phyloP scores from a whole-genome alignment of 2,329 filamentous ascomycete species.

The Malbranchea zuffiana region DNA sequence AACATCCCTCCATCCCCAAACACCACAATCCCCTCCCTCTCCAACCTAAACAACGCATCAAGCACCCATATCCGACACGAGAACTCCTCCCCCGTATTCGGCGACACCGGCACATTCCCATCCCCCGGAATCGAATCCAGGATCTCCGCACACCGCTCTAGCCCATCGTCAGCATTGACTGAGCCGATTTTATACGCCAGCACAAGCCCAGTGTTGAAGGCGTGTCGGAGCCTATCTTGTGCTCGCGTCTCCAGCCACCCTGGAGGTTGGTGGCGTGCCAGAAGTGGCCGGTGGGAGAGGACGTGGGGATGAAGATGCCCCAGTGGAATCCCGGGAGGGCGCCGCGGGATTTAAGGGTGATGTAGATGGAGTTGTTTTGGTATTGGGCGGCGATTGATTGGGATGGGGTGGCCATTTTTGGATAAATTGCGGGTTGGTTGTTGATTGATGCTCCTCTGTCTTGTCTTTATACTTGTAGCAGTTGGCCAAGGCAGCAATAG shows the following conservation, averaged over 20 bases:
- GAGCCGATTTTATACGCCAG: conserved; percentile 7
- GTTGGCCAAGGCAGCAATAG: too few species aligned
- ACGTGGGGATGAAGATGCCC: conserved; percentile 11
- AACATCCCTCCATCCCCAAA: neutral
- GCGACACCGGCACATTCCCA: conserved; percentile 4
- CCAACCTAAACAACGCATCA: conserved; percentile 7
- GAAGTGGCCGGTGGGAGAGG: neutral
- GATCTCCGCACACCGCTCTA: conserved; percentile 2
- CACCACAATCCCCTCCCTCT: conserved; percentile 8
- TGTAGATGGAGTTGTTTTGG: conserved; percentile 12
- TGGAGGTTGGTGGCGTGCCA: conserved; percentile 11
- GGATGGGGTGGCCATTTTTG: too few species aligned
- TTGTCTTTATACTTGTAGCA: too few species aligned
- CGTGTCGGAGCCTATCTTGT: conserved; percentile 1
- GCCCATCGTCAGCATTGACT: conserved; percentile 2
- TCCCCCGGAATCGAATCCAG: conserved; percentile 2
- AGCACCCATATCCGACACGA: conserved; percentile 5
- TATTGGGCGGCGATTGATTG: conserved; percentile 5
- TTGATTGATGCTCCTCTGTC: too few species aligned
- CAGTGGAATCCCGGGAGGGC: conserved; percentile 9
- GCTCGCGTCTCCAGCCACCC: conserved; percentile 10
- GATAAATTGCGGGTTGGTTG: too few species aligned
- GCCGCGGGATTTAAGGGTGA: conserved; percentile 9
- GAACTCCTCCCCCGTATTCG: conserved; percentile 9
- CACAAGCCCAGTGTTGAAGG: conserved; percentile 10